Base-by-base conservation (phyloP, 768 basidiomycete species). In the Strobilomyces dryophilus region DNA sequence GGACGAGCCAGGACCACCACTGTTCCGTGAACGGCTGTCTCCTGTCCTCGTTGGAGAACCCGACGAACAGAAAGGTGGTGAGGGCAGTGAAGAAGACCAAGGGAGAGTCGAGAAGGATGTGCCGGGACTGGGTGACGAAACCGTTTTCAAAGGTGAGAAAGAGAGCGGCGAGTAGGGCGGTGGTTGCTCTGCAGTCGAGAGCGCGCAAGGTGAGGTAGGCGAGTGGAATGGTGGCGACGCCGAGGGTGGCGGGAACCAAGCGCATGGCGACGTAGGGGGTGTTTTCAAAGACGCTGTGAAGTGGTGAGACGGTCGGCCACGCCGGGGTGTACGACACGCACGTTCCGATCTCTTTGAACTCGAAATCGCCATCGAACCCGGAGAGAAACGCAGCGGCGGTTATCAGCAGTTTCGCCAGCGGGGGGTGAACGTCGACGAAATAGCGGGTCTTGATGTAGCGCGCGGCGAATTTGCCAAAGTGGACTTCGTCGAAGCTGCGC, bases 321-420 rank as follows among this genome's bases (percentile, higher is more conserved):
- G 29, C 40, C 0, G 18, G 8, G 8, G 11, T 20, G 39, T 8
- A 47, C 1, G 56, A 45, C 61, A 77, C 87, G 45, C 65, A 95
- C 94, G 94, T 95, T 76, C 84, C 94, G 58, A 98, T 98, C 48
- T 98, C 95, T 67, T 95, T 92, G 69, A 98, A 99, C 68, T 98
- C 95, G 68, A 98, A 98, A 26, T 88, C 76, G 0, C 97, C 97
- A 59, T 95, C 79, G 61, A 89, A 99, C 18, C 97, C 92, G 41
- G 81, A 88, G 14, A 97, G 49, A 61, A 87, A 95, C 1, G 82
- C 95, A 8, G 91, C 89, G 34, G 98, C 78, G 0, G 95, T 98
- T 61, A 99, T 94, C 48, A 99, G 76, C 26, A 99, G 78, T 64
- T 98, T 99, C 8, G 97, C 97, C 17, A 99, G 76, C 4, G 97